Base-by-base conservation (phyloP, 2,329 filamentous ascomycete genomes). In the Microascus cirrosus region DNA sequence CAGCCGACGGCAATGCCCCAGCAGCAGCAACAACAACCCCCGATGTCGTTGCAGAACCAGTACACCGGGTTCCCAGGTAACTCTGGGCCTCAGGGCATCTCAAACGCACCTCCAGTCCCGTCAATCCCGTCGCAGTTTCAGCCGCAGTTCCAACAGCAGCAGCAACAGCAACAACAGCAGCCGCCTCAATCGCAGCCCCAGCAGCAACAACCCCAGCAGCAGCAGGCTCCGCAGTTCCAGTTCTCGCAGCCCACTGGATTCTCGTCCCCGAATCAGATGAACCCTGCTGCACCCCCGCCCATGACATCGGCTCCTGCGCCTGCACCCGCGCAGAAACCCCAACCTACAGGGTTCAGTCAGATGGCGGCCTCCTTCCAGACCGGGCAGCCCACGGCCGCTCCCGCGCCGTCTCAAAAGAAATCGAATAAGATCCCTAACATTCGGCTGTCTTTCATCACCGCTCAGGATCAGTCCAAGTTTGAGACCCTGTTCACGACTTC, bases 401-500 rank as follows among this genome's bases (percentile, higher is more conserved):
- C 28, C 72, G 74, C 61, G 8, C 69, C 76, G 60, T 69, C 75
- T 8, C 71, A 75, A 59, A 84, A 83, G 65, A 70, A 77, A 51
- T 74, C 79, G 13, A 85, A 82, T 64, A 94, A 88, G 74, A 96
- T 99, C 59, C 94, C 94, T 32, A 97, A 89, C 69, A 95, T 97
- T 63, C 83, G 94, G 55, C 75, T 99, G 61, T 96, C 92, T 2
- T 99, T 99, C 71, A 96, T 99, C 67, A 96, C 93, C 2, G 92
- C 90, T 28, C 84, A 87, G 66, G 94, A 99, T 69, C 94, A 99
- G 73, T 83, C 90, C 67, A 96, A 96, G 74, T 99, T 99, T 66
- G 94, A 99, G 76, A 94, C 94, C 59, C 76, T 99, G 50, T 99
- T 99, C 78, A 96, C 94, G 74, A 95, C 92, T 58, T 93, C 94